Evolutionary conservation across 805 yeast genomes (phyloP), one percentile per base, ranked within the genome.

Genomic region (Saturnispora ahearnii): DNA sequence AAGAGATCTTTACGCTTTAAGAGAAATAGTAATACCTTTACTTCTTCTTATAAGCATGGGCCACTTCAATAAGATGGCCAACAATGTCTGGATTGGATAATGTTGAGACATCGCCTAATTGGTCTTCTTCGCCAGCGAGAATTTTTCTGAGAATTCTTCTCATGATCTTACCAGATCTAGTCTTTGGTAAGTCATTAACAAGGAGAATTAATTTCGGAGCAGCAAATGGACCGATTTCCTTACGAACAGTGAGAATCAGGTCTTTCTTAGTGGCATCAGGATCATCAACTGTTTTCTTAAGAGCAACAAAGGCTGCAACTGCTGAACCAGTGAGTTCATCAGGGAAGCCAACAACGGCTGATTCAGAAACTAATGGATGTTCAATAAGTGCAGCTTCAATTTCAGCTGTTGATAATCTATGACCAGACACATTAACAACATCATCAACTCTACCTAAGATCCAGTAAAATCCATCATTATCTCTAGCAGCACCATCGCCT

Each of bases 401-500:
- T 68, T 86, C 95, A 34, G 95, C 88, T 44, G 95, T 86, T n/a
- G 93, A 84, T 59, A 86, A 73, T 65, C 95, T 74, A 71, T 86
- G 95, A 51, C 95, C 95, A 33, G 88, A 81, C 40, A 86, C 93
- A 63, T 86, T 86, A 47, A 86, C 95, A 53, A 86, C 95, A 65
- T 86, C 95, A 66, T 86, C 95, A 53, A 86, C 93, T 70, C 95
- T 76, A 50, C 95, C 95, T 61, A 84, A 67, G 56, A 86, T 84
- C 90, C 93, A 86, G 70, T 79, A 82, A 71, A 78, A 86, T 5
- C 95, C 95, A 63, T 85, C 91, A 57, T 77, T 73, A 64, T 86
- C 95, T 63, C 90, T 77, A 18, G 89, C 91, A 28, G 91, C 93
- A 68, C 95, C 95, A 68, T 86, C 95, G 60, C 95, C 95, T 1